These are phyloP conservation scores for Exophiala spinifera DNA, from an alignment of 2,329 filamentous ascomycete genomes.

Conservation along the genomic window DNA sequence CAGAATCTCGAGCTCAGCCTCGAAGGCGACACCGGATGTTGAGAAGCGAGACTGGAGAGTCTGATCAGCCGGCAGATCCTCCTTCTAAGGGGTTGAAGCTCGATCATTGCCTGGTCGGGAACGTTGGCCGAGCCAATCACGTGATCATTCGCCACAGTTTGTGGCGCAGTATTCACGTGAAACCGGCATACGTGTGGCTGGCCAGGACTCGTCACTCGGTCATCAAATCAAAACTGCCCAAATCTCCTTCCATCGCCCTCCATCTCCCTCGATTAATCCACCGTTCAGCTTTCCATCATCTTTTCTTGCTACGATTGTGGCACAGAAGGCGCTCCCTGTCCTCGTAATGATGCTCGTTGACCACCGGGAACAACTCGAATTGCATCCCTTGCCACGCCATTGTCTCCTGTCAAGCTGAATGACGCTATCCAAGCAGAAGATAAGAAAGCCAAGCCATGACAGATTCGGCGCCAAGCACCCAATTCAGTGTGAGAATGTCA, in stretches of 20 bases:
- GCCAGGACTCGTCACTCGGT: neutral
- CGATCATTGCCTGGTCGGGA: too few relatives aligned
- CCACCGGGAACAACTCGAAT: neutral
- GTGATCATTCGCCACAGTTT: neutral
- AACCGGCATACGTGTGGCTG: neutral
- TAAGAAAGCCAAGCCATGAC: neutral
- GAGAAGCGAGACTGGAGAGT: too few relatives aligned
- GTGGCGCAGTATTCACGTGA: neutral
- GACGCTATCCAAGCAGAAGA: neutral
- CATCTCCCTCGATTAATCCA: neutral
- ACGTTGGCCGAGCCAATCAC: too few relatives aligned
- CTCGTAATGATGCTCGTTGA: too few relatives aligned
- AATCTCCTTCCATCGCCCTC: neutral
- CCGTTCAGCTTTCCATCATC: neutral
- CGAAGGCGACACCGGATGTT: too few relatives aligned
- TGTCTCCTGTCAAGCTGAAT: neutral
- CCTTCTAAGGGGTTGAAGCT: neutral
- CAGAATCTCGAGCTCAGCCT: neutral
- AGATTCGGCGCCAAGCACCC: neutral
- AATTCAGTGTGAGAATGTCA: neutral
- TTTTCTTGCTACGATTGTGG: neutral
- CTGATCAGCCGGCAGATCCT: neutral
- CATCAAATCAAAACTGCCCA: constrained; percentile 1
- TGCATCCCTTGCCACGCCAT: neutral
- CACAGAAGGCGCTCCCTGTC: too few relatives aligned